Base-by-base conservation (phyloP, 139 green algal species). In the Chlamydomonas incerta region DNA sequence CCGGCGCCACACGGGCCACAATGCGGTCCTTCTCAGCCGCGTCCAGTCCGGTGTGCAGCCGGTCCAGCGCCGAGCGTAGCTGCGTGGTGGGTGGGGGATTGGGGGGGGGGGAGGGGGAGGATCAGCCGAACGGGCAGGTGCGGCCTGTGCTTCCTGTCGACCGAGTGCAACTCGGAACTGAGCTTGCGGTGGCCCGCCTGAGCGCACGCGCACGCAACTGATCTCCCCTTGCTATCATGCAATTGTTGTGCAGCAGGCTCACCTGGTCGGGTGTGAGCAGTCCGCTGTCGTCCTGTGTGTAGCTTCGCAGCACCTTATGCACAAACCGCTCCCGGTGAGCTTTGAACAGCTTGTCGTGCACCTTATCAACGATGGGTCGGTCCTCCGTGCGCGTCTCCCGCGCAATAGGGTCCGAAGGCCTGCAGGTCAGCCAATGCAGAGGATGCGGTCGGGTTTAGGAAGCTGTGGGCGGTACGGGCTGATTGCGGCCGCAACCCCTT, bases 341-440 rank as follows among this genome's bases (percentile, higher is more conserved):
- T 14, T 62, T 86, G 52, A 86, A 86, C 35, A 88, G 57, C 84
- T 85, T 88, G 74, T 88, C 84, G 35, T 85, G 67, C 21, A 88
- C 66, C 6, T 41, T 52, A 29, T 41, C 9, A 0, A 88, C 9
- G 1, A 58, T 66, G 52, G 74, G 74, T 1, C 84, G 67, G 67
- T 88, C 84, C 58, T 82, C 63, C 33, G 52, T 29, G 13, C 68
- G 60, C 20, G 55, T 81, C 57, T 79, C 74, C 14, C 84, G 34
- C 18, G 80, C 55, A 10, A 58, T 66, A 10, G 65, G 60, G 28
- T 80, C 80, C 21, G 52, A 9, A 20, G 67, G 80, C 68, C 68
- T 86, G 28, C 15, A 58, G 52, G 13, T 58, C 52, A 58, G 52
- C 52, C 52, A 11, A 11, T 15, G 15, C 52, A 11, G 15, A 15